Base-by-base conservation (phyloP, 2,329 filamentous ascomycete genomes). In the Passalora sequoiae region DNA sequence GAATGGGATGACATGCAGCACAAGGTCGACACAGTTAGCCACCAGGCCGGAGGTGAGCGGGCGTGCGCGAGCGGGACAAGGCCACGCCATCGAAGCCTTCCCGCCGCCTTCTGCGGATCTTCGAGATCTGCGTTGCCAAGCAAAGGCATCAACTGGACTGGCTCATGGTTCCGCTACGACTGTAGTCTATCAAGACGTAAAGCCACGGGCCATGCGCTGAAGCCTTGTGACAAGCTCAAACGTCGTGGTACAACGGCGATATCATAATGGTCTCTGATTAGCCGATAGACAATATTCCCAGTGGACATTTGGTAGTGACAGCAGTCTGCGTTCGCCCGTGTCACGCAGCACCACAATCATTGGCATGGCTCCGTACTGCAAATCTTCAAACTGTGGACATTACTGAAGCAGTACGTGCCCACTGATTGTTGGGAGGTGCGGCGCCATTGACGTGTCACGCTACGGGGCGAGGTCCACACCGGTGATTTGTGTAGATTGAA, bases 111-210 rank as follows among this genome's bases (percentile, higher is more conserved):
- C 28, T 31, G 16, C 30, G 33, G 13, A 22, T 32, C 35, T 33
- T 31, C 6, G 42, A 31, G 33, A 44, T 44, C 41, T 44, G 33
- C 35, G 32, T 38, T 31, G 33, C 33, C 33, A 38, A 38, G 27
- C n/a, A 37, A n/a, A n/a, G n/a, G n/a, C n/a, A n/a, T n/a, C n/a
- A n/a, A n/a, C n/a, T n/a, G n/a, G n/a, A n/a, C n/a, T n/a, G n/a
- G n/a, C n/a, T n/a, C n/a, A n/a, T n/a, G n/a, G n/a, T n/a, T n/a
- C n/a, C n/a, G n/a, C 10, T 7, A 17, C n/a, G 20, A 21, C 24
- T 21, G 10, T 27, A 13, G 15, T 12, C 15, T 12, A 17, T 15
- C 15, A 38, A 21, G 7, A 19, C n/a, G 16, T 15, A 19, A 33
- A 19, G 9, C 10, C 13, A 5, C n/a, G n/a, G n/a, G 30, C 30